Conservation (phyloP, 1,139 yeast genomes). For the Diutina sp. region DNA sequence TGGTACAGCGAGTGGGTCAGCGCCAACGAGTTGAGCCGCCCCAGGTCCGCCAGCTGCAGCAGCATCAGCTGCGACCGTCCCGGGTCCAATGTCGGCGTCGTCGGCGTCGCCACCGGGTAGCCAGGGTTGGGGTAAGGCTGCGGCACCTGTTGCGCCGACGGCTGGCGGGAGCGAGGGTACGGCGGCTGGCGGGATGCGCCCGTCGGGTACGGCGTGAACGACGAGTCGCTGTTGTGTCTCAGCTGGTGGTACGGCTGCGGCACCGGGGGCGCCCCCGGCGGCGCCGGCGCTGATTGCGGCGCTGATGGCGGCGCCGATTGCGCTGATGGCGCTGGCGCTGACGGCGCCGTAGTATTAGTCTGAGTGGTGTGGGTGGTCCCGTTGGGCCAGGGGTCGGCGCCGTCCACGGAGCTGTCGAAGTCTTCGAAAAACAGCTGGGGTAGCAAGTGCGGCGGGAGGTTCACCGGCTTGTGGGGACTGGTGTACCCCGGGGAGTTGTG, state of each 20-base stretch:
- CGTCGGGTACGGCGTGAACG: background rate
- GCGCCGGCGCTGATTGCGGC: background rate
- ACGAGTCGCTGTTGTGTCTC: background rate
- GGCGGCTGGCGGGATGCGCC: background rate
- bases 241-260: background rate
- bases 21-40: slow-evolving; percentile 1
- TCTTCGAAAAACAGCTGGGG: slow-evolving; percentile 2
- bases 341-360: background rate
- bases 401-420: background rate
- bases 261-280: background rate
- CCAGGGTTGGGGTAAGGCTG: background rate
- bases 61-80: background rate
- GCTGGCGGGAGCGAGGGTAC: background rate
- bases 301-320: background rate
- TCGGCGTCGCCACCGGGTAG: background rate
- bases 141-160: background rate
- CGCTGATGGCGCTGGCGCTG: background rate
- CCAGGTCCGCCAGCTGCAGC: background rate
- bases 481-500: background rate
- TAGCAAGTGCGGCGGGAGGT: slow-evolving; percentile 1
- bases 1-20: slow-evolving; percentile 1
- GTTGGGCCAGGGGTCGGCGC: background rate
- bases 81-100: background rate
- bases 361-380: background rate
- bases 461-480: slow-evolving; percentile 1